phyloP scores from a whole-genome alignment of 208 protist genomes.

The Acanthamoeba royreba region DNA sequence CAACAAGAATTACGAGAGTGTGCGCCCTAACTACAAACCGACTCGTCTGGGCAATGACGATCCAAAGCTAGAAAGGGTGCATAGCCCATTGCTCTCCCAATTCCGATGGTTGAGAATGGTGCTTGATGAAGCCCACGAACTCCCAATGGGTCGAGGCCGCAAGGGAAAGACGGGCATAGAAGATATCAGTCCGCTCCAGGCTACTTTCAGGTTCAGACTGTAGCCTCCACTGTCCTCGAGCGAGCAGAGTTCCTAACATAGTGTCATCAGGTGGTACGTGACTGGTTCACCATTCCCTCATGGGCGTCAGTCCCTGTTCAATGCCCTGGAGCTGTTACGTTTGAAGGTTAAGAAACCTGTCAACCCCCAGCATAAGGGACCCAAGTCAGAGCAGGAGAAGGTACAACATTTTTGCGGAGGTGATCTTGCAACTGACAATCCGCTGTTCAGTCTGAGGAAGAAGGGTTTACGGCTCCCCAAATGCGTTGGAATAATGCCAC shows the following conservation, averaged over 20 bases:
- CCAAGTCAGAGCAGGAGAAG: not conserved
- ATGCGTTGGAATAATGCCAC: too few relatives aligned
- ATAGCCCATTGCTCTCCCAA: not conserved
- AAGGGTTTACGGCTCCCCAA: too few relatives aligned
- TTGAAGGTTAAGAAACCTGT: not conserved
- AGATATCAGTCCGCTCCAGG: not conserved
- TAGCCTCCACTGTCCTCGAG: not conserved
- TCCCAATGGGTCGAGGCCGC: not conserved
- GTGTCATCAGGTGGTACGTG: not conserved
- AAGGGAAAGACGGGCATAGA: slow-evolving; percentile 18
- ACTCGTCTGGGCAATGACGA: not conserved
- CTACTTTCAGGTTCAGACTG: not conserved
- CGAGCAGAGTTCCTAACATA: too few relatives aligned
- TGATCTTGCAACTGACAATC: too few relatives aligned
- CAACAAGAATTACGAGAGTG: not conserved
- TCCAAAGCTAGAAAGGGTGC: not conserved
- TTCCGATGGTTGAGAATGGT: slow-evolving; percentile 26
- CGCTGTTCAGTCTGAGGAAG: too few relatives aligned
- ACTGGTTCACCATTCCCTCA: slow-evolving; percentile 21
- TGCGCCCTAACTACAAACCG: not conserved
- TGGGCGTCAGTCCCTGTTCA: not conserved
- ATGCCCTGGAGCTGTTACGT: not conserved
- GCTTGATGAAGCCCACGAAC: not conserved
- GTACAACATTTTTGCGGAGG: too few relatives aligned
- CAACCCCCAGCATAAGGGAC: not conserved